Percentiles rank a stretch among this genome's conserved stretches.
These are phyloP conservation scores for Collybia mongolica DNA, from an alignment of 768 basidiomycete species.

Conservation along the genomic window DNA sequence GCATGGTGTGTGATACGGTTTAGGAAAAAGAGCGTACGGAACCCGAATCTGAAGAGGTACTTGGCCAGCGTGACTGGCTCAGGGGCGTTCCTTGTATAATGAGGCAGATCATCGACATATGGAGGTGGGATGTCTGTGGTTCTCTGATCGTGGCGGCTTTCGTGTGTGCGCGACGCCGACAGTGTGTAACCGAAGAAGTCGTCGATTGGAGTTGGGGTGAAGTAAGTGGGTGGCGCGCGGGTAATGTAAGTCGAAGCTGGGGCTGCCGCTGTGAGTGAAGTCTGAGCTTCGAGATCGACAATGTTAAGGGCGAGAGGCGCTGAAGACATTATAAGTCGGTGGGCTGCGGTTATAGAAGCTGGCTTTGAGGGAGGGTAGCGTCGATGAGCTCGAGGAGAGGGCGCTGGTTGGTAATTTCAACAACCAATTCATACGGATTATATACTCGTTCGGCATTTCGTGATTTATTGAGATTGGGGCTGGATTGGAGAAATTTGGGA, in stretches of 20 bases:
- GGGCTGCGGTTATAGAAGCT: too few relatives aligned
- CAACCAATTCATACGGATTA: too few relatives aligned
- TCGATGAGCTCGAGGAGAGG: too few relatives aligned
- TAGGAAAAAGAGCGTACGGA: conserved; percentile 38
- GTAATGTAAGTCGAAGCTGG: conserved; percentile 17
- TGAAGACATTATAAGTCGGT: too few relatives aligned
- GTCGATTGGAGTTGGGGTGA: conserved; percentile 19
- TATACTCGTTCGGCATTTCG: too few relatives aligned
- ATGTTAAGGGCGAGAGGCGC: too few relatives aligned
- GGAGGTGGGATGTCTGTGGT: conserved; percentile 35
- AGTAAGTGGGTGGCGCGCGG: conserved; percentile 10
- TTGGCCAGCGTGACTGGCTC: conserved; percentile 57
- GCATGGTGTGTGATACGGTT: background rate
- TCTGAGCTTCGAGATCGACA: conserved; percentile 10
- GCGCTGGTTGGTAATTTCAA: too few relatives aligned
- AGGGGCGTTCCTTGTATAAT: conserved; percentile 30
- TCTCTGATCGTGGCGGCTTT: conserved; percentile 41
- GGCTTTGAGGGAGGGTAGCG: too few relatives aligned
- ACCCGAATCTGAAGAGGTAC: conserved; percentile 64
- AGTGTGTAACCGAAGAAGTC: conserved; percentile 37
- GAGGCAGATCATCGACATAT: conserved; percentile 43
- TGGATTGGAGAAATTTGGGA: too few relatives aligned
- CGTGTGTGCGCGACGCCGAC: conserved; percentile 28
- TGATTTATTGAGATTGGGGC: too few relatives aligned
- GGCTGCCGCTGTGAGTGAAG: conserved; percentile 8